A percentile compares a stretch with the other conserved stretches of the same genome.
These are phyloP conservation scores for Protomyces pachydermus DNA, from an alignment of 1,139 yeast species.

Conservation along the genomic window DNA sequence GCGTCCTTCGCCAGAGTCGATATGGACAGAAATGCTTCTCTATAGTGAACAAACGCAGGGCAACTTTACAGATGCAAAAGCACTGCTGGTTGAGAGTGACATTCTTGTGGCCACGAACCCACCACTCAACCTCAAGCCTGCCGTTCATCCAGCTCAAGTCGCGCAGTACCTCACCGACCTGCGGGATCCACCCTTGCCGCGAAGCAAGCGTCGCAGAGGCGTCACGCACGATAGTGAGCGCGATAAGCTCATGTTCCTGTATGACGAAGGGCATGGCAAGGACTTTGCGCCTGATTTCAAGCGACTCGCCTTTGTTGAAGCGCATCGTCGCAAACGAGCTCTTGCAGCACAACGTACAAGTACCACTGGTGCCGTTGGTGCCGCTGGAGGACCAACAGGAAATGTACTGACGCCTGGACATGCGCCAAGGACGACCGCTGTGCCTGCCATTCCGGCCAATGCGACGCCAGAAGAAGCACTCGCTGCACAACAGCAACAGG, in stretches of 20 bases:
- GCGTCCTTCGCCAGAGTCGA: constrained; percentile 29
- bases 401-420: neutral
- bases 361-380: neutral
- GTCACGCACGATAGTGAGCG: constrained; percentile 28
- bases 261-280: constrained; percentile 28
- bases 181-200: constrained; percentile 26
- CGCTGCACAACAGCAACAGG: neutral
- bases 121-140: constrained; percentile 27
- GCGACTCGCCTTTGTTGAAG: constrained; percentile 30
- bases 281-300: constrained; percentile 30
- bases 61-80: constrained; percentile 25
- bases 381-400: neutral
- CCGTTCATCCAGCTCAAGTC: constrained; percentile 26
- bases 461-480: neutral
- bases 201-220: constrained; percentile 18
- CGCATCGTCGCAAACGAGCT: constrained; percentile 26
- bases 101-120: constrained; percentile 30
- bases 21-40: constrained; percentile 30
- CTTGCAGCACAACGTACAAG: neutral
- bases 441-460: neutral
- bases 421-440: neutral
- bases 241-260: constrained; percentile 28
- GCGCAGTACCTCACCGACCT: constrained; percentile 10
- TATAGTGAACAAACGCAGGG: constrained; percentile 25
- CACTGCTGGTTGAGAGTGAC: constrained; percentile 28